Evolutionary conservation across 192 early-diverging fungal genomes (phyloP), one percentile per base, ranked within the genome.

Genomic region (Kickxella alabastrina): DNA sequence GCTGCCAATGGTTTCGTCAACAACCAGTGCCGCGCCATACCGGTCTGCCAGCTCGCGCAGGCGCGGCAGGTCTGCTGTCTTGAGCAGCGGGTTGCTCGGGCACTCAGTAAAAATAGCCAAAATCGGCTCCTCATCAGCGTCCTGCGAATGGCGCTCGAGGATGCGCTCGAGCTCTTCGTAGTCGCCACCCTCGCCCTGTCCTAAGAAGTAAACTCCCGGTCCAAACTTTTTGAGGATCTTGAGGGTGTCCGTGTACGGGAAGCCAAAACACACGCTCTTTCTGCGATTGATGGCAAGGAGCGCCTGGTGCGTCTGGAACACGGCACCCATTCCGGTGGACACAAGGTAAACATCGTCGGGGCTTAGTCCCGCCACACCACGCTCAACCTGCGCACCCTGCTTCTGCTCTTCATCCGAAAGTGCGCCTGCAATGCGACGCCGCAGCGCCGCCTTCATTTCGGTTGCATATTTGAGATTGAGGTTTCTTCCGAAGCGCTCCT

Each of bases 191-290:
- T 87, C 84, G 28, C 92, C 92, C 47, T 87, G 65, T n/a, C 92
- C 93, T 44, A 88, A 83, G 62, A 96, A 94, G 62, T 88, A 77
- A 37, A 85, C 88, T 21, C 95, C 93, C 36, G 87, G 68, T 0
- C 92, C 93, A 79, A 96, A 95, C 68, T 95, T 94, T 70, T 98
- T 70, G 48, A 95, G 81, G 31, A 98, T 89, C 71, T 98, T 98
- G 19, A 98, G 78, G n/a, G 92, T 94, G 63, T 98, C 95, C 2
- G 87, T 83, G 74, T 98, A 98, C 6, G 92, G 87, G 57, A 98
- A 98, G 0, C 95, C 93, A 80, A 90, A 98, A 56, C 92, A 93
- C 4, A 95, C 82, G 50, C 82, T 89, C 64, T 92, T 91, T 39
- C 42, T 71, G 60, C 10, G 54, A 29, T 21, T 75, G 54, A 52